These are phyloP conservation scores for Phytophthora boehmeriae DNA, from an alignment of 352 stramenopile species.

Conservation along the genomic window DNA sequence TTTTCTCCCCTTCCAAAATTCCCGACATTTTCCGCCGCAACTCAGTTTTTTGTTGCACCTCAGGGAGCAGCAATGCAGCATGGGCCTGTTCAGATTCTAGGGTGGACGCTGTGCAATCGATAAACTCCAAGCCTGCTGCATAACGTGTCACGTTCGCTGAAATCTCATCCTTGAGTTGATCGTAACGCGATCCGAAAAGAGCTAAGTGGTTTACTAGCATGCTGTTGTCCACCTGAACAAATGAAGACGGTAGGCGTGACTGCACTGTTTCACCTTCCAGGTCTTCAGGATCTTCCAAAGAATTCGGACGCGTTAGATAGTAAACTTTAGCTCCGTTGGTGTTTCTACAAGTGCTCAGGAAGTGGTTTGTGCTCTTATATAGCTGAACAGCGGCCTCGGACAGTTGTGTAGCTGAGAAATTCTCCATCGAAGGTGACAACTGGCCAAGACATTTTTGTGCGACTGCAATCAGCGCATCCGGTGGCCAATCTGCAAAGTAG, in stretches of 20 bases:
- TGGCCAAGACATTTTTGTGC: constrained; percentile 47
- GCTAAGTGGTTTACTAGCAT: constrained; percentile 66
- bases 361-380: constrained; percentile 37
- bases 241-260: constrained; percentile 8
- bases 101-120: constrained; percentile 59
- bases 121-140: constrained; percentile 47
- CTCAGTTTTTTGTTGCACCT: constrained; percentile 53
- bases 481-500: constrained; percentile 49
- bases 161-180: constrained; percentile 36
- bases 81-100: constrained; percentile 54
- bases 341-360: constrained; percentile 3
- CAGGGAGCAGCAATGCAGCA: constrained; percentile 50
- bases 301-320: too few species aligned
- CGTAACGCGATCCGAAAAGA: constrained; percentile 43
- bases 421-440: constrained; percentile 17
- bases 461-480: constrained; percentile 45
- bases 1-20: constrained; percentile 62
- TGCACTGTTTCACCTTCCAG: background rate
- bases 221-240: constrained; percentile 40
- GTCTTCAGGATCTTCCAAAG: background rate
- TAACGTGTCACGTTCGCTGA: constrained; percentile 41
- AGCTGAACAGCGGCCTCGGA: constrained; percentile 47
- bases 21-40: constrained; percentile 62
- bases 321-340: background rate
- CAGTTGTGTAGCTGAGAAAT: constrained; percentile 40